Percentiles rank a stretch among this genome's conserved stretches.
phyloP scores from a whole-genome alignment of 2,329 filamentous ascomycete species.

The Pseudogymnoascus sp. region DNA sequence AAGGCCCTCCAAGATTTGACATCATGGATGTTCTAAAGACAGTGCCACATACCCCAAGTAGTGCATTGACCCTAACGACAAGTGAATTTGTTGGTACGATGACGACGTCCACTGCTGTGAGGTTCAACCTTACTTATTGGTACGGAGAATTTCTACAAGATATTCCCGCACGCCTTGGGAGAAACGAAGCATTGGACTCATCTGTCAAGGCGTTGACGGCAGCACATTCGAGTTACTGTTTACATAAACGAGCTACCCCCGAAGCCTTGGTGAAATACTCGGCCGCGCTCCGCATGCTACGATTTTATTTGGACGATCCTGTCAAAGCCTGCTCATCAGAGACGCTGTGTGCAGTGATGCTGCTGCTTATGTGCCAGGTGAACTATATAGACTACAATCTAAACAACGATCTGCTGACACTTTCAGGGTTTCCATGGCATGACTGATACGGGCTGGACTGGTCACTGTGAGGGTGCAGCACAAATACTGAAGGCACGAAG shows the following conservation, averaged over 20 bases:
- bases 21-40: neutral
- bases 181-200: constrained; percentile 33
- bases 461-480: constrained; percentile 18
- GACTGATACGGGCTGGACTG: neutral
- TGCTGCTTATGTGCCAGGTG: constrained; percentile 28
- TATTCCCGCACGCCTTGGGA: constrained; percentile 37
- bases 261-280: neutral
- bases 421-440: neutral
- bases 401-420: neutral
- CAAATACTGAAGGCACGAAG: constrained; percentile 28
- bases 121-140: constrained; percentile 36
- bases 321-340: constrained; percentile 26
- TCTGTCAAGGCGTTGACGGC: neutral
- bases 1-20: neutral
- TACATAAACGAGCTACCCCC: neutral
- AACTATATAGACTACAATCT: neutral
- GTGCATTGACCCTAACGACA: constrained; percentile 25
- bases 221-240: neutral
- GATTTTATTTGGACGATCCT: constrained; percentile 26
- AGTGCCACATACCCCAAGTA: neutral
- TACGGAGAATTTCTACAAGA: constrained; percentile 38
- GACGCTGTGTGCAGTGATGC: constrained; percentile 31
- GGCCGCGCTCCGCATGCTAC: neutral
- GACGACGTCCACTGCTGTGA: constrained; percentile 34
- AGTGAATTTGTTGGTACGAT: constrained; percentile 26